Percentiles rank a stretch among this genome's conserved stretches.
phyloP scores from a whole-genome alignment of 75 land plant species.

The Picea sitchensis region DNA sequence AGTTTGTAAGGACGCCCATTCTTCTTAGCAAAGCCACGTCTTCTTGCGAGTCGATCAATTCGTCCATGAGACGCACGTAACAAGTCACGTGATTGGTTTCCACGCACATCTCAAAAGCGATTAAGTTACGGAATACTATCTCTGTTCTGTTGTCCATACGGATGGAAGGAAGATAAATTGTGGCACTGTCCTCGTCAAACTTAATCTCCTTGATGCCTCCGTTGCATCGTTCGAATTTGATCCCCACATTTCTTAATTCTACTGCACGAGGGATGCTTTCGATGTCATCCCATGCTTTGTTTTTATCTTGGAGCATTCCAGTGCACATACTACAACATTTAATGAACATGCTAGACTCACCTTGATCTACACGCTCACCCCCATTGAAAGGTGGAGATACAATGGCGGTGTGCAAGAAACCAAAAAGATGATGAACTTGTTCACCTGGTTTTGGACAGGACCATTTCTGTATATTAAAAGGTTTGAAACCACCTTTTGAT shows the following conservation, averaged over 20 bases:
- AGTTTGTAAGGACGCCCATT: background rate
- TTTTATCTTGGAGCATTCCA: background rate
- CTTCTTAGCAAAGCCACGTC: background rate
- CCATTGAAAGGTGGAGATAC: slow-evolving; percentile 14
- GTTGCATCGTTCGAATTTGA: slow-evolving; percentile 22
- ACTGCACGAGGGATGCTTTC: slow-evolving; percentile 41
- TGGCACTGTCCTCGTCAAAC: slow-evolving; percentile 34
- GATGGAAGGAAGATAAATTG: slow-evolving; percentile 35
- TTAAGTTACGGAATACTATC: slow-evolving; percentile 53
- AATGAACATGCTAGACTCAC: background rate
- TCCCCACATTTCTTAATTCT: slow-evolving; percentile 43
- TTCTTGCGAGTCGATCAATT: background rate
- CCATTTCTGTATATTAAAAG: background rate
- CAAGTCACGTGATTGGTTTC: no score
- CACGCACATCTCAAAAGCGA: slow-evolving; percentile 57
- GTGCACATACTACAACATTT: slow-evolving; percentile 11
- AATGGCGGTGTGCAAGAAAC: slow-evolving; percentile 22
- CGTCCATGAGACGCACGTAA: background rate
- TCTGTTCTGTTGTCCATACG: slow-evolving; percentile 34
- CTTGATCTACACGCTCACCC: no score
- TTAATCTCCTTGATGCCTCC: slow-evolving; percentile 48
- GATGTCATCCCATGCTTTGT: slow-evolving; percentile 30
- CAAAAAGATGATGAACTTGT: slow-evolving; percentile 25
- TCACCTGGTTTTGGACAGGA: background rate
- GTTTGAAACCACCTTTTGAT: no score